Base-by-base conservation (phyloP, 1,284 basidiomycete species). In the Fistulinella staudtii region DNA sequence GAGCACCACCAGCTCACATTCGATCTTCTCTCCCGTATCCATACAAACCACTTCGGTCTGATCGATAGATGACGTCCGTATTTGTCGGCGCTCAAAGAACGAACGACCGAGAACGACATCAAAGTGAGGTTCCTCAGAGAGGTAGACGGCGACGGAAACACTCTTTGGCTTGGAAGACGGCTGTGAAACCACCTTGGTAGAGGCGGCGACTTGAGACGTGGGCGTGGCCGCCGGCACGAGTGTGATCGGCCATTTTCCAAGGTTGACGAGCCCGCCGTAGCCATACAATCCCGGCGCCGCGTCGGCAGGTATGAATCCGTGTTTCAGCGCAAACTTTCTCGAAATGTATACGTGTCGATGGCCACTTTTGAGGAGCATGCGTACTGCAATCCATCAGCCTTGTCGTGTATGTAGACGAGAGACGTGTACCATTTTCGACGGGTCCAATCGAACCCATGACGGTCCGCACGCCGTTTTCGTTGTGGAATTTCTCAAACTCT, bases 311-410 rank as follows among this genome's bases (percentile, higher is more conserved):
- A 98, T 89, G 61, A 99, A 93, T 1, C 87, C 87, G 64, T 97
- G 83, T 56, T 83, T 80, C 51, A 87, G 72, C 0, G 95, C 96
- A 63, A 99, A 99, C 61, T 87, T 85, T 49, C 95, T 80, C 17
- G 93, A 95, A 49, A 99, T 86, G 68, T 99, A 99, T 43, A 98
- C 93, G 58, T 95, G 85, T 21, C 91, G 76, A 68, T 99, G 89
- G 5, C 95, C 94, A n/a, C 80, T 77, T 70, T 93, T 95, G 56
- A 98, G 76, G 25, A 93, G 75, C 93, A 97, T 96, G 11, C 90
- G 82, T 0, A 93, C 90, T 91, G 33, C 18, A 5, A 9, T 9
- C 5, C 43, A 34, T 44, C 28, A 45, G 25, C 11, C 29, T 25
- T 24, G 11, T 30, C 7, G 13, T 21, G 31, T 3, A 14, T 11